phyloP scores from a whole-genome alignment of 768 basidiomycete species.

The Mycena indigotica region DNA sequence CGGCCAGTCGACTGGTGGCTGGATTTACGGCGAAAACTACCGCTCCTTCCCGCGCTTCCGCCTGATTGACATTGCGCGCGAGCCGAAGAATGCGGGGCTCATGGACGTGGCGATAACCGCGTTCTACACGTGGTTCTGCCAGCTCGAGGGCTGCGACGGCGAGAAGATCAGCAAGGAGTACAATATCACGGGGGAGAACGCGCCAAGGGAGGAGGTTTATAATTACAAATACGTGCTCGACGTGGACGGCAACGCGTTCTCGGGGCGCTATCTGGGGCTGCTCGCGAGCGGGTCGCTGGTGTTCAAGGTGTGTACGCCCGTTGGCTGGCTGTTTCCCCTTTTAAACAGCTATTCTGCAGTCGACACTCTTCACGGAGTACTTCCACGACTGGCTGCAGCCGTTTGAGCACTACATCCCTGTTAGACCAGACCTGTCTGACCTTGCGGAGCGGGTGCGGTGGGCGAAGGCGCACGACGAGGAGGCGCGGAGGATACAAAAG shows the following conservation, averaged over 20 bases:
- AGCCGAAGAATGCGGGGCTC: not conserved
- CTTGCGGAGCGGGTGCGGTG: slow-evolving; percentile 19
- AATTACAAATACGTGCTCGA: slow-evolving; percentile 20
- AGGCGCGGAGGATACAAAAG: slow-evolving; percentile 13
- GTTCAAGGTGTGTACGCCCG: slow-evolving; percentile 9
- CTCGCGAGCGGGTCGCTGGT: slow-evolving; percentile 13
- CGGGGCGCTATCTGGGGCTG: slow-evolving; percentile 14
- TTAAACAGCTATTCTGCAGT: slow-evolving; percentile 3
- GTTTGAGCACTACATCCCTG: slow-evolving; percentile 22
- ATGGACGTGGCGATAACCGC: slow-evolving; percentile 16
- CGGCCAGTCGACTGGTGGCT: slow-evolving; percentile 20
- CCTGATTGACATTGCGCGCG: slow-evolving; percentile 20
- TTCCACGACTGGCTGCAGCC: slow-evolving; percentile 18
- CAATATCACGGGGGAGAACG: slow-evolving; percentile 7
- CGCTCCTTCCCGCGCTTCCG: slow-evolving; percentile 20
- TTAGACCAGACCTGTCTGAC: slow-evolving; percentile 18
- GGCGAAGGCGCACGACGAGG: slow-evolving; percentile 12
- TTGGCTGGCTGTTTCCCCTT: not conserved
- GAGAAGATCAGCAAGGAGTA: slow-evolving; percentile 15
- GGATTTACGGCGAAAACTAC: slow-evolving; percentile 21
- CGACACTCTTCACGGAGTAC: slow-evolving; percentile 19
- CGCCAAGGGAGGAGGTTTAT: slow-evolving; percentile 14
- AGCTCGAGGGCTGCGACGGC: slow-evolving; percentile 17
- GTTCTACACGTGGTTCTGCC: slow-evolving; percentile 16
- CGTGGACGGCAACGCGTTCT: slow-evolving; percentile 19